These are phyloP conservation scores for Phycomyces nitens DNA, from an alignment of 192 early-diverging fungal genomes.

Conservation along the genomic window DNA sequence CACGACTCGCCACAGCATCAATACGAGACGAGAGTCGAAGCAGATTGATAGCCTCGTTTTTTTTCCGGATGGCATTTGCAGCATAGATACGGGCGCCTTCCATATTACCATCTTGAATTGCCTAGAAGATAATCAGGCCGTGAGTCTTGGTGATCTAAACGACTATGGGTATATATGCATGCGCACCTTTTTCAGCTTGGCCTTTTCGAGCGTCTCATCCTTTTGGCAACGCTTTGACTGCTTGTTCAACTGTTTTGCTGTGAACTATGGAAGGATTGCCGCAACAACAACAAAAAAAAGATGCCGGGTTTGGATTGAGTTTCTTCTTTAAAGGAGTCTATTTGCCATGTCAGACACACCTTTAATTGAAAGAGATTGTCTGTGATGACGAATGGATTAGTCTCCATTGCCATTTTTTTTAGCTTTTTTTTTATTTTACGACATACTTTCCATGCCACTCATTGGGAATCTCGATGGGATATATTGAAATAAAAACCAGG, in stretches of 20 bases:
- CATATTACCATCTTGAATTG: constrained; percentile 87
- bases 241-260: constrained; percentile 83
- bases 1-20: constrained; percentile 85
- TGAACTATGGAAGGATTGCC: constrained; percentile 57
- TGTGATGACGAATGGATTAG: background rate
- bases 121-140: too few relatives aligned
- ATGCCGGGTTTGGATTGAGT: too few relatives aligned
- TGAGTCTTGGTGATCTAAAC: too few relatives aligned
- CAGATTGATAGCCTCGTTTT: constrained; percentile 90
- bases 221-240: constrained; percentile 83
- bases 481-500: background rate
- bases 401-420: too few relatives aligned
- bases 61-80: constrained; percentile 95
- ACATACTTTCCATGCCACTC: constrained; percentile 18
- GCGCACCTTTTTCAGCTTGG: constrained; percentile 88
- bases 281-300: too few relatives aligned
- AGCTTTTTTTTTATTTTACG: too few relatives aligned
- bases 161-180: too few relatives aligned
- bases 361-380: constrained; percentile 19
- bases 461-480: background rate
- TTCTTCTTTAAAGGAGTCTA: too few relatives aligned
- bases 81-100: constrained; percentile 94
- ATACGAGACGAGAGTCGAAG: constrained; percentile 85
- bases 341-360: background rate
- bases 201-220: constrained; percentile 77